Evolutionary conservation across 164 flowering plant species (phyloP), one percentile per base, ranked within the genome.

Genomic region (Protea cynaroides): DNA sequence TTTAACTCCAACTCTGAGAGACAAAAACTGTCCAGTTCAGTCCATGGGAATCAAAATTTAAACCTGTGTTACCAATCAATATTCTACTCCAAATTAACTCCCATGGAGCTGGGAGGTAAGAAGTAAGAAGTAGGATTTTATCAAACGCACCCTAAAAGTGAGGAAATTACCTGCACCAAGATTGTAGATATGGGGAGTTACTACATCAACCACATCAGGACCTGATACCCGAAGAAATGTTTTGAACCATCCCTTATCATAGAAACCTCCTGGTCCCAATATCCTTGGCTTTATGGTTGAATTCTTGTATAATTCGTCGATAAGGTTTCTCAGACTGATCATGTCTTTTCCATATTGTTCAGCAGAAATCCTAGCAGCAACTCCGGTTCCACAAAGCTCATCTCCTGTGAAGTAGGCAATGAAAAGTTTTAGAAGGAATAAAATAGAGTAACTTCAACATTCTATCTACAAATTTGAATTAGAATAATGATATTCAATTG

Each of bases 111-210:
- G n/a, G n/a, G n/a, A n/a, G n/a, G n/a, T n/a, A n/a, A n/a, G n/a
- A n/a, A n/a, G n/a, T n/a, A n/a, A n/a, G n/a, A n/a, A n/a, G n/a
- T n/a, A n/a, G n/a, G n/a, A n/a, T n/a, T n/a, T n/a, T n/a, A n/a
- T n/a, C n/a, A n/a, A n/a, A n/a, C n/a, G n/a, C n/a, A n/a, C n/a
- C n/a, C n/a, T n/a, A n/a, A n/a, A n/a, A 49, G 37, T 23, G 5
- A 40, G 38, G 17, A 12, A 37, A 52, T 18, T 49, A 83, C 91
- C 89, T 74, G 89, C 51, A 56, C 96, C 92, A 50, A 87, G 87
- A 59, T 85, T 84, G 84, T 89, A 89, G 43, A 77, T 76, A 56
- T 90, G 96, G 72, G 87, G 90, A 13, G 87, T 78, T 13, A 86
- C 10, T 0, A 43, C 85, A 59, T 84, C 78, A 18, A 90, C 78